A percentile compares a stretch with the other conserved stretches of the same genome.
phyloP scores from a whole-genome alignment of 2,329 filamentous ascomycete genomes.

The Pseudogymnoascus sp. region DNA sequence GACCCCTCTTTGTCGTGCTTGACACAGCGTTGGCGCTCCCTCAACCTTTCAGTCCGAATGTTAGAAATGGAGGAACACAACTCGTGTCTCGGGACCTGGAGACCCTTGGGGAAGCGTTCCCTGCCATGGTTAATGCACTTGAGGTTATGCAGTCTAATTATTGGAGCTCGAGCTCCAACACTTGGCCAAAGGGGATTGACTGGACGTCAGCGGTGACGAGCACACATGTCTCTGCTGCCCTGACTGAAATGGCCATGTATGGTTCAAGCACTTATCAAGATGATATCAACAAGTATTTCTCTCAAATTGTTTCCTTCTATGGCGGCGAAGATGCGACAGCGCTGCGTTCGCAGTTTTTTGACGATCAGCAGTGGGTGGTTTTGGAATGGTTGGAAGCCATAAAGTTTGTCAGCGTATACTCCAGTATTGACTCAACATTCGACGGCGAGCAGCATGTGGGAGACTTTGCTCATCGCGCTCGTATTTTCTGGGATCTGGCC shows the following conservation, averaged over 20 bases:
- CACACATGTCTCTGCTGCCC: constrained; percentile 68
- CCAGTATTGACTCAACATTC: constrained; percentile 60
- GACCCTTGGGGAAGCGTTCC: constrained; percentile 16
- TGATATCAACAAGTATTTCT: constrained; percentile 75
- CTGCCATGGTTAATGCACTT: constrained; percentile 49
- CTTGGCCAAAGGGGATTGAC: constrained; percentile 81
- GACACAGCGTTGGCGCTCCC: background rate
- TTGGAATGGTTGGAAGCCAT: constrained; percentile 82
- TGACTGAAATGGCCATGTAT: constrained; percentile 33
- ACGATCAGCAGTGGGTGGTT: constrained; percentile 94
- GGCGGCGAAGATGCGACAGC: constrained; percentile 76
- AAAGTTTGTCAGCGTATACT: constrained; percentile 68
- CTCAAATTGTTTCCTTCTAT: constrained; percentile 69
- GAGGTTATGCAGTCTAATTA: constrained; percentile 70
- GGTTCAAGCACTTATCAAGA: constrained; percentile 50
- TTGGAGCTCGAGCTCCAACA: constrained; percentile 69
- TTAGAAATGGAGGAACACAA: background rate
- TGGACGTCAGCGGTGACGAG: constrained; percentile 86
- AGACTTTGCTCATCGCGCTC: constrained; percentile 73
- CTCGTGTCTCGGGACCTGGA: constrained; percentile 12
- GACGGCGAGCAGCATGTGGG: constrained; percentile 69
- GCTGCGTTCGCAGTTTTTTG: constrained; percentile 72
- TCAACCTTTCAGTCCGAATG: background rate
- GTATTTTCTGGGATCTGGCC: constrained; percentile 79
- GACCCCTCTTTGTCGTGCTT: background rate